Evolutionary conservation across 2,329 filamentous ascomycete genomes (phyloP), one percentile per base, ranked within the genome.

Genomic region (Akanthomyces dipterigenus): DNA sequence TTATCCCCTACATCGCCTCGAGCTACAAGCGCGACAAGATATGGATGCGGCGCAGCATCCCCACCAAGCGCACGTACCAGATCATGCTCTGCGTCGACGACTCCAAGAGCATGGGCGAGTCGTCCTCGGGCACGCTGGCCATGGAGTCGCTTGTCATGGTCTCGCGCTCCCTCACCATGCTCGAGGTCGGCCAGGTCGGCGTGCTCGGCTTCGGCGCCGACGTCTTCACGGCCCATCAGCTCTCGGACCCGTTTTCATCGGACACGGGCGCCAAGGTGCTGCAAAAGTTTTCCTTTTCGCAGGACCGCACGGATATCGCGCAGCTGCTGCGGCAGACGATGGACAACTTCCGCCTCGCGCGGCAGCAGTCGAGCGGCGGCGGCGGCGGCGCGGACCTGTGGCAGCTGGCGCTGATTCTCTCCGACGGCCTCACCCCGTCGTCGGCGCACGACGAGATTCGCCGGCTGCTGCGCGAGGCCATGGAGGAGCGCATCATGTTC

Each of bases 11-110:
- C 77, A 98, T 99, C 68, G 95, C 96, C 1, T 98, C 93, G 0
- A 88, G 90, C 71, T 99, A 97, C 82, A 98, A 97, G 81, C 90
- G 95, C 63, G 95, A 99, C 83, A 99, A 99, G 81, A 99, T 99
- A 76, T 99, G 95, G 95, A 96, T 99, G 88, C 89, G 96, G 16
- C 87, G 96, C 61, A 88, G 86, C 38, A 87, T 96, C 55, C 96
- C 96, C 1, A 93, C 88, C 42, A 98, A 98, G 77, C 89, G 96
- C 45, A 89, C 88, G 62, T 99, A 99, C 76, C 96, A 99, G 75
- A 96, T 99, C 74, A 87, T 99, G 78, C 88, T 99, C 55, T 96
- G 95, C 43, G 91, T 99, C 42, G 95, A 99, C 74, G 95, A 99
- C 78, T 93, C 89, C 69, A 90, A 90, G 73, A 92, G 88, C 63